Conservation (phyloP, 2,329 filamentous ascomycete species). For the Ophiostoma australiae region DNA sequence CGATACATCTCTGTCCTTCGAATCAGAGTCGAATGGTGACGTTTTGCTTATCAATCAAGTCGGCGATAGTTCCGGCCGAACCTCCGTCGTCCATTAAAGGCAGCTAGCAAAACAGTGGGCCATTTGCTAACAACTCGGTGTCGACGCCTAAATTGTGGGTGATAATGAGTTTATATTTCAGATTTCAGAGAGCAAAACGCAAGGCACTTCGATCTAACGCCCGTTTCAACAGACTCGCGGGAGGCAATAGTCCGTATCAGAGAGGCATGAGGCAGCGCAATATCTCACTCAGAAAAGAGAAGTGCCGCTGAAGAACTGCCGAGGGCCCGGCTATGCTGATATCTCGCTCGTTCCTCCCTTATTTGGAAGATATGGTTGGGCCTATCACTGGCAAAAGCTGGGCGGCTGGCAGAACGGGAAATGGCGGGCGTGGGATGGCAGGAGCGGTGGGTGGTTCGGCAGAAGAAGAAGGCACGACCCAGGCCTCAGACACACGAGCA, state of each 20-base stretch:
- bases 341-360: constrained; percentile 3
- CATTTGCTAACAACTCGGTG: not conserved
- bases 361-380: not conserved
- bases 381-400: not conserved
- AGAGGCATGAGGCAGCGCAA: not conserved
- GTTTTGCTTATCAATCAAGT: constrained; percentile 10
- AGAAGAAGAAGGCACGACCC: not conserved
- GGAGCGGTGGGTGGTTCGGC: not conserved
- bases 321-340: not conserved
- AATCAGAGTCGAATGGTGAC: not conserved
- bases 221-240: not conserved
- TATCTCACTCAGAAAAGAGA: not conserved
- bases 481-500: not conserved
- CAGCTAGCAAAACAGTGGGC: not conserved
- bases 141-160: not conserved
- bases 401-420: not conserved
- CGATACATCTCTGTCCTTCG: not conserved
- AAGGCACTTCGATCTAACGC: not conserved
- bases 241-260: not conserved
- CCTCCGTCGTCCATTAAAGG: not conserved
- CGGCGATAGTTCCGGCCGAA: constrained; percentile 7
- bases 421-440: not conserved
- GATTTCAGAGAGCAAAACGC: not conserved
- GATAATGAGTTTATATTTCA: not conserved
- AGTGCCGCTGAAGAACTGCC: not conserved